A percentile compares a stretch with the other conserved stretches of the same genome.
Evolutionary conservation across 345 rosid species (phyloP).

Genomic region (Corchorus capsularis): DNA sequence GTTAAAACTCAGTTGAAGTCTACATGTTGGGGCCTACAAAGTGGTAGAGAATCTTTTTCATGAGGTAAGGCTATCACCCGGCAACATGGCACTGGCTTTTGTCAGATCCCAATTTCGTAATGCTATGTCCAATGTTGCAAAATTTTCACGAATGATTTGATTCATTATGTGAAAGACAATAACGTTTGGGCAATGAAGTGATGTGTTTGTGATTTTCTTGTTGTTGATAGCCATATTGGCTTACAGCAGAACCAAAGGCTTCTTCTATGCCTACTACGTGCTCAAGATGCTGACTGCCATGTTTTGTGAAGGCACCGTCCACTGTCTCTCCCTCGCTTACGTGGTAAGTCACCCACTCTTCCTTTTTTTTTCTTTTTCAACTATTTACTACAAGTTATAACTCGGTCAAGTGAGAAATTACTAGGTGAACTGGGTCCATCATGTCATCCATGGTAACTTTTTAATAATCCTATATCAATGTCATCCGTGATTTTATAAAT

Average conservation of each 20-base stretch:
- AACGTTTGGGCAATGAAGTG: not conserved
- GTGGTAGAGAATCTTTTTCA: not conserved
- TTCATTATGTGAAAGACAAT: not conserved
- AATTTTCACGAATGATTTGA: not conserved
- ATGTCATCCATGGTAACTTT: too few species aligned
- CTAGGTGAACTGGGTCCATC: too few species aligned
- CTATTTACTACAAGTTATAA: too few species aligned
- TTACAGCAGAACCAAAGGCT: conserved; percentile 62
- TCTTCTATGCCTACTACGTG: conserved; percentile 70
- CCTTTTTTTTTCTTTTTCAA: too few species aligned
- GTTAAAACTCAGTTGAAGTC: too few species aligned
- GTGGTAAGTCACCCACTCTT: conserved; percentile 51
- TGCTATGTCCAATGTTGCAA: not conserved
- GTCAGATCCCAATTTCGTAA: not conserved
- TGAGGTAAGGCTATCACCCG: not conserved
- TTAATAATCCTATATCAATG: too few species aligned
- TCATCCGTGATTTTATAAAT: too few species aligned
- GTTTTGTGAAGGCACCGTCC: conserved; percentile 79
- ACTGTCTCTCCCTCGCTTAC: conserved; percentile 83
- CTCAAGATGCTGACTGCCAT: conserved; percentile 67
- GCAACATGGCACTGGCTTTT: not conserved
- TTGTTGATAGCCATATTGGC: conserved; percentile 61
- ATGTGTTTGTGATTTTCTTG: not conserved
- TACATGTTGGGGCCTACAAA: not conserved
- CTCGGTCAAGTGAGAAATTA: too few species aligned